Base-by-base conservation (phyloP, 1,139 yeast genomes). In the Candida tunisiensis region DNA sequence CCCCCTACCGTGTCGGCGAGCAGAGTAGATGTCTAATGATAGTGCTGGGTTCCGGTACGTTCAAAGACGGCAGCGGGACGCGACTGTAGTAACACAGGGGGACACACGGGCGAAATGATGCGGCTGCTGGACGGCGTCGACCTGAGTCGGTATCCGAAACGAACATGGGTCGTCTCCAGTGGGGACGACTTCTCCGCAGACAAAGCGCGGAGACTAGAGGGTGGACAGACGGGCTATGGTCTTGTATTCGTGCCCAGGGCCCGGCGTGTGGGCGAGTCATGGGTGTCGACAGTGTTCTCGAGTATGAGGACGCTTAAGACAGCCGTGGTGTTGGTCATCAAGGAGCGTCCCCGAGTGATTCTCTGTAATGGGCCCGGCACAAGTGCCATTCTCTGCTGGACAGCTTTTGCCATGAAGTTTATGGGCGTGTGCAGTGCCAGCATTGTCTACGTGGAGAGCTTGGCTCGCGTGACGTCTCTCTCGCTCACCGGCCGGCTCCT, bases 91-190 rank as follows among this genome's bases (percentile, higher is more conserved):
- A 20, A 13, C 3, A 7, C 50, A 2, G 98, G 83, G 0, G 98
- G 96, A 2, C 98, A 88, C 45, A 85, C 96, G 0, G 96, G 95
- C 1, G 96, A 88, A 47, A 80, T 88, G 93, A 47, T 83, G 16
- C 57, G 88, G 21, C 56, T 88, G 16, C 46, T 80, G 10, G 46
- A 54, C 5, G 55, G 58, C 6, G 50, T 60, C 25, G 53, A 57
- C 21, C 52, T 44, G 29, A 37, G 24, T 21, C 43, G 29, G 28
- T 51, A 33, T 41, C 51, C 22, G 38, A 53, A 24, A 22, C 31
- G 54, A n/a, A 35, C 40, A 5, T 51, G 44, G 44, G 45, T 51
- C 13, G 15, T 10, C 25, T 44, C 50, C 10, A 34, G 69, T 1
- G 79, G 72, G 4, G 93, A 79, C 42, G 34, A 55, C 2, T 55